Base-by-base conservation (phyloP, 1,284 basidiomycete species). In the Ganoderma boninense region DNA sequence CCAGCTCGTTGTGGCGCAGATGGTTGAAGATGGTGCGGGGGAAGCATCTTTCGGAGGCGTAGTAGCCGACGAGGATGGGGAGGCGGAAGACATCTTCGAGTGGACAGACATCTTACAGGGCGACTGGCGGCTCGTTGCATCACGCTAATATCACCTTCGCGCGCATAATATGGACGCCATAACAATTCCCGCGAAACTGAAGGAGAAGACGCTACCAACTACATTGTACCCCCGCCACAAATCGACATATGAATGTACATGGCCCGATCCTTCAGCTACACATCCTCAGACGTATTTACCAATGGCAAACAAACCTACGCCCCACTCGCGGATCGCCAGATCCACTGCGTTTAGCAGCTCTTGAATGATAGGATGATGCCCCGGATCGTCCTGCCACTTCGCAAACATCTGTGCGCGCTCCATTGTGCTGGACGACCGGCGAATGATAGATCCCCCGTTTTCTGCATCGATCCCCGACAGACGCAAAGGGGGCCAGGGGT, bases 1-100 rank as follows among this genome's bases (percentile, higher is more conserved):
- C 16, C 66, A 68, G 32, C 65, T 83, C 10, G 71, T 72, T 18
- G 74, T 86, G 5, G 78, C 79, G 66, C 80, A 71, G 18, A n/a
- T 71, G 26, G 26, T 61, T 0, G 74, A 75, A 13, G 65, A 76
- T 11, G 77, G 71, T 4, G 54, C 64, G 6, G 73, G 69, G 1
- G 67, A 69, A 4, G 74, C 74, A 18, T 77, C 76, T 0, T 81
- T 80, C 60, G 79, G 76, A 16, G 74, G 73, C 5, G 29, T 65
- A 7, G 71, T 70, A 10, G 74, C 68, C 4, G 62, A 70, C 14
- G 77, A 76, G 20, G 66, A 35, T 16, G 72, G 62, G 2, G 38
- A 49, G 20, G 73, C 71, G 6, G 77, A 80, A 67, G 77, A 78
- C 69, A 71, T 63, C 7, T 78, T 72, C 62, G 64, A 73, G 29